These are phyloP conservation scores for Trichoderma sp. DNA, from an alignment of 2,329 filamentous ascomycete genomes.

Conservation along the genomic window DNA sequence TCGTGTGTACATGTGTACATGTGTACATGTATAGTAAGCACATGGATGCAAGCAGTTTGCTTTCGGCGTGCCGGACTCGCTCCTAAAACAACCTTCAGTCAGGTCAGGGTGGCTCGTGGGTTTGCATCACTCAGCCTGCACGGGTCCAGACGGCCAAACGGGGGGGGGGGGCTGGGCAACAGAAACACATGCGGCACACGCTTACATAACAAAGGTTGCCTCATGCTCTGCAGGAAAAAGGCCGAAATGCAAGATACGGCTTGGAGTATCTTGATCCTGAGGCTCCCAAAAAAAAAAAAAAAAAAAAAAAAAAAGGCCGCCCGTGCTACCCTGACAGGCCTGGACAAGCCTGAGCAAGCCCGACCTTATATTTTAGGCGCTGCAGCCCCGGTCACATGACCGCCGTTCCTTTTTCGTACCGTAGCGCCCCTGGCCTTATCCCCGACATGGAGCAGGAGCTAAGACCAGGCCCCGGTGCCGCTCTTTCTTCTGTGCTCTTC, in stretches of 20 bases:
- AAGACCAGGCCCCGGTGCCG: background rate
- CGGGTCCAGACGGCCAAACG: background rate
- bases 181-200: background rate
- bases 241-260: slow-evolving; percentile 20
- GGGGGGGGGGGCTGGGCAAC: background rate
- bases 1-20: too few relatives aligned
- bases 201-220: slow-evolving; percentile 18
- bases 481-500: background rate
- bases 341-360: too few relatives aligned
- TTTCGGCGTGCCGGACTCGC: background rate
- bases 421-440: background rate
- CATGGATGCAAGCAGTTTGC: background rate
- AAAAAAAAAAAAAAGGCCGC: too few relatives aligned
- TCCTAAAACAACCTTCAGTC: background rate
- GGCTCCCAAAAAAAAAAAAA: slow-evolving; percentile 2
- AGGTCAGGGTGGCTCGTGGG: background rate
- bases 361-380: slow-evolving; percentile 9
- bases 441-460: background rate
- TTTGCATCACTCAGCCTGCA: background rate
- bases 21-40: background rate
- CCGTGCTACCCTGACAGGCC: background rate
- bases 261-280: slow-evolving; percentile 14
- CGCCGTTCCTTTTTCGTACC: background rate
- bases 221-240: slow-evolving; percentile 16
- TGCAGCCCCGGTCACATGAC: slow-evolving; percentile 15